Evolutionary conservation across 768 basidiomycete genomes (phyloP), one percentile per base, ranked within the genome.

Genomic region (Lactarius sp.): DNA sequence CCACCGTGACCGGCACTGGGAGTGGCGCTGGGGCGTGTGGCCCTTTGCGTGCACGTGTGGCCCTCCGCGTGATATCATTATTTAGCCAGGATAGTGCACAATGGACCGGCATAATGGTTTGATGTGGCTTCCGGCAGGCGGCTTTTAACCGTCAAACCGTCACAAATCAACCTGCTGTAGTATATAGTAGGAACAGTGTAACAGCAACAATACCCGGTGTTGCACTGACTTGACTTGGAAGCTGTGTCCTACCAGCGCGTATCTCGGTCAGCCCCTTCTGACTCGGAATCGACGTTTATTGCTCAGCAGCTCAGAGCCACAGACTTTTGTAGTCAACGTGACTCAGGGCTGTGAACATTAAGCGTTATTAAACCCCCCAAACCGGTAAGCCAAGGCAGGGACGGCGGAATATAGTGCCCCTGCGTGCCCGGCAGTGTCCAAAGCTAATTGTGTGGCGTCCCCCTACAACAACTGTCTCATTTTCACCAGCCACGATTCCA

Each of bases 361-460:
- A 20, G 46, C 47, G 10, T 22, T 49, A 49, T 49, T 49, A 27
- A 49, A 22, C 47, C 47, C 12, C 47, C 47, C 9, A 27, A 27
- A 36, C 47, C 31, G 61, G 54, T 56, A 56, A 50, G 31, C 54
- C 31, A 49, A 50, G n/a, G 46, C 14, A 39, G 54, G 27, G 52
- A 27, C 37, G 16, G 6, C 37, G 16, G 6, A 22, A 3, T 42
- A 34, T 51, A 10, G 22, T 44, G 46, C 27, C 20, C 18, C 46
- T 55, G 36, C 42, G 18, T 34, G 44, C 37, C 39, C 61, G 49
- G 22, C 39, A 31, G 59, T 36, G 20, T 37, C 59, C 34, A 34
- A 27, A 60, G 52, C 42, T 27, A 14, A 18, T 42, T 49, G 62
- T 64, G 62, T 64, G 62, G 62, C 62, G 47, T 2, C 22, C 57